Evolutionary conservation across 2,329 filamentous ascomycete species (phyloP).

Genomic region (Nannizzia gypsea): DNA sequence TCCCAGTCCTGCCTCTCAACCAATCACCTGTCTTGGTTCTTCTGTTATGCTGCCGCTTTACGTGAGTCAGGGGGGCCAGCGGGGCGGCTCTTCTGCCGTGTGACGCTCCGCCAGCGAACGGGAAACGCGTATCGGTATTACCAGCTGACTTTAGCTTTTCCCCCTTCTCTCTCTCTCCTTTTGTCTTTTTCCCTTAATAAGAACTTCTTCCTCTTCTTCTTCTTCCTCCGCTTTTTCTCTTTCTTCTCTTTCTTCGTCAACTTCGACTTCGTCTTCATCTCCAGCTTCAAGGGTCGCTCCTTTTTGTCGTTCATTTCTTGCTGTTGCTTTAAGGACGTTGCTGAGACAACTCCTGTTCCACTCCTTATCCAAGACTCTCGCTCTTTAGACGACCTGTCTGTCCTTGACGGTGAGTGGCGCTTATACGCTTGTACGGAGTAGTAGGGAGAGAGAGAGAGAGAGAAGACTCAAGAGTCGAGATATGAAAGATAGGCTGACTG

Average conservation of each 20-base stretch:
- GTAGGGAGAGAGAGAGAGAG: neutral
- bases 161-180: neutral
- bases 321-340: slow-evolving; percentile 4
- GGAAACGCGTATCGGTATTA: neutral
- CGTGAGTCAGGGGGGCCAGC: neutral
- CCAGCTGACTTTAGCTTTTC: neutral
- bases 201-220: neutral
- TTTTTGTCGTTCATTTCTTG: neutral
- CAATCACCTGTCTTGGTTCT: neutral
- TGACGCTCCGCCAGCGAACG: neutral
- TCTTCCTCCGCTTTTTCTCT: neutral
- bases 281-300: neutral
- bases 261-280: neutral
- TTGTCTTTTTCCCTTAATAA: no score
- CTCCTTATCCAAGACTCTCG: neutral
- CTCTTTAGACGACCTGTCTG: neutral
- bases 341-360: neutral
- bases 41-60: neutral
- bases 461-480: neutral
- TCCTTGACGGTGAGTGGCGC: neutral
- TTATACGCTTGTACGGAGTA: no score
- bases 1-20: no score
- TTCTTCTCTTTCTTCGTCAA: neutral
- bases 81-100: neutral
- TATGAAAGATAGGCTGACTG: neutral